Percentiles rank a stretch among this genome's conserved stretches.
Evolutionary conservation across 306 rosid species (phyloP).

Genomic region (Gastrolobium villosum): DNA sequence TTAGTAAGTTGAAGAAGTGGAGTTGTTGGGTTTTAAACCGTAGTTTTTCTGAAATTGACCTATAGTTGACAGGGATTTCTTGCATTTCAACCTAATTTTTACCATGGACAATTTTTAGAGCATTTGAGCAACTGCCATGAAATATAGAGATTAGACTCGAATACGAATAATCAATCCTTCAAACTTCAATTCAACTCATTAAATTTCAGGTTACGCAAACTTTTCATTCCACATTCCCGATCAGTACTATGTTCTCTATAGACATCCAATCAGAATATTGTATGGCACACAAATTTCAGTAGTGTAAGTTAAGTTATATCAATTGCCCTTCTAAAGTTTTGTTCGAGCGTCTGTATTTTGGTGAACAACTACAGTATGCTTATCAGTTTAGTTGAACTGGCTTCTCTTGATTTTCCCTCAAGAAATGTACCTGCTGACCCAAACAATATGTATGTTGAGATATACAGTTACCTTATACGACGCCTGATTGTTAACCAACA

Average conservation of each 20-base stretch:
- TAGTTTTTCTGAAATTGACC: constrained; percentile 6
- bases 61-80: not conserved
- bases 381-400: not conserved
- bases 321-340: not conserved
- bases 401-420: constrained; percentile 18
- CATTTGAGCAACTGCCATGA: constrained; percentile 14
- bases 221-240: not conserved
- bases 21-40: not conserved
- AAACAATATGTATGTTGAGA: not conserved
- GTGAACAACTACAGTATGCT: not conserved
- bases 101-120: constrained; percentile 1
- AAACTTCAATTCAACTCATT: constrained; percentile 16
- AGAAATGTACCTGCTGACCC: constrained; percentile 27
- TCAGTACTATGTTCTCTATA: not conserved
- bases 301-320: not conserved
- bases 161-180: constrained; percentile 14
- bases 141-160: not conserved
- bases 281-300: constrained; percentile 3
- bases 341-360: not conserved
- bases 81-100: constrained; percentile 18
- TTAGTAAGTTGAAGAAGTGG: constrained; percentile 27
- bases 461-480: not conserved
- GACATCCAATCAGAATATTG: not conserved
- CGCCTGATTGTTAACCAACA: not conserved
- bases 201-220: constrained; percentile 9